Base-by-base conservation (phyloP, 805 yeast genomes). In the Wickerhamomyces queroliae region DNA sequence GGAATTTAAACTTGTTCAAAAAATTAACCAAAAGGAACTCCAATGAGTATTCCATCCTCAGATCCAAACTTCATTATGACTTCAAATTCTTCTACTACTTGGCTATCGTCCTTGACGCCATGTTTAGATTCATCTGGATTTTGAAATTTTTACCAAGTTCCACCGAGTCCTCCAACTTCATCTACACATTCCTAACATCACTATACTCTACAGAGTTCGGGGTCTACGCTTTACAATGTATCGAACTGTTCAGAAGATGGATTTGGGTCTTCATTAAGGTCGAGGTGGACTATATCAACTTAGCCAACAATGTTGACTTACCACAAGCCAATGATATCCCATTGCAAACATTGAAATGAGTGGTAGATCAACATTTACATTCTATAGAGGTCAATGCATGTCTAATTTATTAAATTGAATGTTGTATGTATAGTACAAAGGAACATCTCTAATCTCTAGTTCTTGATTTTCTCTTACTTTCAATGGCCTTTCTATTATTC, bases 241-340 rank as follows among this genome's bases (percentile, higher is more conserved):
- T 90, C 38, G 99, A 93, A 57, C 67, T 93, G 7, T 48, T 81
- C 8, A 72, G 99, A 62, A 73, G 99, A 55, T 86, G 90, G 78
- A 62, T 88, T 37, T 93, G 99, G 99, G 76, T 89, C 31, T 73
- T 86, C 44, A 66, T 91, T 55, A 82, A 93, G 53, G 63, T 90
- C 15, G 98, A 93, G 49, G 76, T 83, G 23, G 97, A 91, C 55
- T 43, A 44, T 33, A 40, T 47, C 32, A 34, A 52, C 35, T 13
- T 42, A 18, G 35, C 17, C 7, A 7, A 27, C 19, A 17, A 31
- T 11, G 27, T 37, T 27, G 34, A 36, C 19, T 37, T 25, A 35
- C 28, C 8, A 11, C 8, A 23, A 23, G 25, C 25, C 33, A 38
- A 31, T 20, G 26, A 12, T 36, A 38, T 42, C 25, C 25, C 25